A percentile compares a stretch with the other conserved stretches of the same genome.
Evolutionary conservation across 2,329 filamentous ascomycete species (phyloP).

Genomic region (Monilinia aucupariae): DNA sequence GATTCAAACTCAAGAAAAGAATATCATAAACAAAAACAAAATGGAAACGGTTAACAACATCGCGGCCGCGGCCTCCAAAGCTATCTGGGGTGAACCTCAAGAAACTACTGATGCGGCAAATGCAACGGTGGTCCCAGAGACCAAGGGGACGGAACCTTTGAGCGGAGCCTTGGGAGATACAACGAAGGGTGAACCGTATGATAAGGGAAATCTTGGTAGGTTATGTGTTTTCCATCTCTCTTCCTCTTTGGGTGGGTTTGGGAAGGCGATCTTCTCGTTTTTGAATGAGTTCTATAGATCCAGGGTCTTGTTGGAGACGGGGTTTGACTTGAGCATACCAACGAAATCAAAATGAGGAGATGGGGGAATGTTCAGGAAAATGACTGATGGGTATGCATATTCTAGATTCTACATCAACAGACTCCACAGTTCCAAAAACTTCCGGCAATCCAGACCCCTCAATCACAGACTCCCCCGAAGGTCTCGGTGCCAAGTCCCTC

Average conservation of each 20-base stretch:
- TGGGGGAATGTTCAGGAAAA: neutral
- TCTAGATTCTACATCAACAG: neutral
- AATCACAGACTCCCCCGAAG: neutral
- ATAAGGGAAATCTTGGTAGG: constrained; percentile 61
- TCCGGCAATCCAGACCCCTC: neutral
- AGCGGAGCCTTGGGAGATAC: constrained; percentile 66
- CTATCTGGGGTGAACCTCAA: constrained; percentile 38
- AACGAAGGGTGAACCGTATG: constrained; percentile 65
- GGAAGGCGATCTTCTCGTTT: neutral
- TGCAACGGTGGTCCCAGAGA: neutral
- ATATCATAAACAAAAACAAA: no score
- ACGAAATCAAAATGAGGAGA: neutral
- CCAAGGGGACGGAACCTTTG: constrained; percentile 56
- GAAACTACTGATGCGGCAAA: constrained; percentile 18
- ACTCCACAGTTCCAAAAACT: neutral
- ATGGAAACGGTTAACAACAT: constrained; percentile 63
- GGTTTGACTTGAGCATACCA: no score
- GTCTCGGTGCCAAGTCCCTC: neutral
- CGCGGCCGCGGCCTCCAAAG: constrained; percentile 40
- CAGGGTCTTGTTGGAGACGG: no score
- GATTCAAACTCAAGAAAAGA: no score
- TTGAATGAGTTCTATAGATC: no score
- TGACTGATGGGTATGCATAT: no score
- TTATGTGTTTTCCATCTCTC: neutral
- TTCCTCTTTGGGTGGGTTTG: no score